Base-by-base conservation (phyloP, 768 basidiomycete genomes). In the Rhizopogon roseolus region DNA sequence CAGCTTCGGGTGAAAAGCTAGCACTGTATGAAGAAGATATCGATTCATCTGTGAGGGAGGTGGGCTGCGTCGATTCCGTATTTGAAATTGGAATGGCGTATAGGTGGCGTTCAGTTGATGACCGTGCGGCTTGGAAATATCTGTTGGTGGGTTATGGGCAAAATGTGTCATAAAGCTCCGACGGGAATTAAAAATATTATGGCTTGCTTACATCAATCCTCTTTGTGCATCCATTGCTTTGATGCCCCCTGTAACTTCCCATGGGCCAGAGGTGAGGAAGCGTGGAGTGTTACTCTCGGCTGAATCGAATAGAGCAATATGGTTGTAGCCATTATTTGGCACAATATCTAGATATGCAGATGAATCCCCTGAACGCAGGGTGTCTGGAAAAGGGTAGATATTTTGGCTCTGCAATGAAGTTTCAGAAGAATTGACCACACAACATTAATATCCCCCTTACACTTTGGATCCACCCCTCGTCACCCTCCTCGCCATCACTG, bases 381-480 rank as follows among this genome's bases (percentile, higher is more conserved):
- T 63, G 13, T 65, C 53, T 17, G 85, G 79, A 17, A 90, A 71
- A 1, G 82, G 79, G 56, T 77, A 73, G 37, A 93, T 83, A 25
- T 71, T 76, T 74, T 88, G 88, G 16, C 68, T 74, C 88, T 90
- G 60, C 50, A 36, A 58, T 49, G 19, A 34, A 56, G 52, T 52
- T 14, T 46, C 19, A 19, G 14, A 34, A 46, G 11, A 22, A 8
- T 34, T 34, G 7, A 14, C 7, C 8, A 34, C 17, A 13, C 11
- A 16, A 46, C 32, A 5, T 14, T 34, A 29, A n/a, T 41, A 55
- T 27, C 16, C 25, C 45, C 75, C 86, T 56, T 58, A 92, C 93
- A 56, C 81, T 73, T 49, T 98, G 91, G 57, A 98, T 93, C 97
- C 97, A 99, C 1, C 97, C 97, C 37, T 84, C 83, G 63, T 97